A percentile compares a stretch with the other conserved stretches of the same genome.
Conservation (phyloP, 179 eudicot genomes). For the Vitellaria paradoxa region DNA sequence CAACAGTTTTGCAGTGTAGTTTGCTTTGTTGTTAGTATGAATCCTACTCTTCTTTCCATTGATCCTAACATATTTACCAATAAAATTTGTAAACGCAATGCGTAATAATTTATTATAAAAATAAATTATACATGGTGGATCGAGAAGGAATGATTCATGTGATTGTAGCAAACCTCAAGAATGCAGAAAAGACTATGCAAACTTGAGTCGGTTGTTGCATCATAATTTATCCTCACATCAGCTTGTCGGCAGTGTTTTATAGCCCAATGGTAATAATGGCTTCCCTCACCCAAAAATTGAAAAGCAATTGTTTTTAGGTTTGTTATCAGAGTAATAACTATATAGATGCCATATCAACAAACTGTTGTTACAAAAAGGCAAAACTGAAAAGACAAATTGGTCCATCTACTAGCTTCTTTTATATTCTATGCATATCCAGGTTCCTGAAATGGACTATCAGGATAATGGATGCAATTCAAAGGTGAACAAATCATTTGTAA, state of each 20-base stretch:
- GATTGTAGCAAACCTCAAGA: not conserved
- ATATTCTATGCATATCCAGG: not conserved
- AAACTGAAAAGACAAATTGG: not conserved
- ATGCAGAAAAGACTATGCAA: not conserved
- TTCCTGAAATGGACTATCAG: not conserved
- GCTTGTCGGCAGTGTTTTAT: not conserved
- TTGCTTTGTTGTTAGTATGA: too few relatives aligned
- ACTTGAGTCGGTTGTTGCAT: not conserved
- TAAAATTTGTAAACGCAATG: not conserved
- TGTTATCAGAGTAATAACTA: not conserved
- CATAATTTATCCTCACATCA: not conserved
- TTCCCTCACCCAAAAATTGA: too few relatives aligned
- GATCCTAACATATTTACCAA: not conserved
- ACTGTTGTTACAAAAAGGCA: not conserved
- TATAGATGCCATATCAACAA: not conserved
- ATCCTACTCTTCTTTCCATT: not conserved
- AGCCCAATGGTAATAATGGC: too few relatives aligned
- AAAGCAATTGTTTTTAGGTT: not conserved
- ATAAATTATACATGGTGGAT: not conserved
- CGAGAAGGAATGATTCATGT: constrained; percentile 1
- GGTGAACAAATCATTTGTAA: not conserved
- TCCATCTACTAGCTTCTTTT: not conserved
- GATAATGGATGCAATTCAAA: not conserved
- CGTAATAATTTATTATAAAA: not conserved
- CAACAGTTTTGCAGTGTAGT: too few relatives aligned